These are phyloP conservation scores for Talaromyces sp. DNA, from an alignment of 2,329 filamentous ascomycete species.

Conservation along the genomic window DNA sequence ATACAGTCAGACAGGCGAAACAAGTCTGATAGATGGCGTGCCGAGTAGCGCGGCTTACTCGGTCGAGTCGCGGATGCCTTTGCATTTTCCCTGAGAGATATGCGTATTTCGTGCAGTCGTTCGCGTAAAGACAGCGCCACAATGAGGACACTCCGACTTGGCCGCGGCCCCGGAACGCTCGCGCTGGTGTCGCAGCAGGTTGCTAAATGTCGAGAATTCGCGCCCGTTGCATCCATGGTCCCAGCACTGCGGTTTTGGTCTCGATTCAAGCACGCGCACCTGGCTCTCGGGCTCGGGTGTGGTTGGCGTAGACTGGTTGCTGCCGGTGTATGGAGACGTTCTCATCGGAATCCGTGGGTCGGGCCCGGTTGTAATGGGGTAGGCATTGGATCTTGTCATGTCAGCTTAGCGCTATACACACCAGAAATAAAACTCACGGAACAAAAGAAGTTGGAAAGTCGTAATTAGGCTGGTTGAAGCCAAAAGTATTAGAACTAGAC, in stretches of 20 bases:
- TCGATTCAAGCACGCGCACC: slow-evolving; percentile 66
- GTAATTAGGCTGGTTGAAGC: slow-evolving; percentile 28
- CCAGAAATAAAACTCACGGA: slow-evolving; percentile 18
- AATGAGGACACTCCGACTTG: slow-evolving; percentile 85
- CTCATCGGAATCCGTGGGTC: slow-evolving; percentile 1
- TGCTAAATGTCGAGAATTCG: slow-evolving; percentile 95
- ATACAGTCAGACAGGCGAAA: neutral
- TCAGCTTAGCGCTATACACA: neutral
- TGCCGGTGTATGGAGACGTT: slow-evolving; percentile 15
- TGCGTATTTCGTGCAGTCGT: slow-evolving; percentile 87
- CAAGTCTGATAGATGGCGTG: neutral
- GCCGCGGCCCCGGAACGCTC: slow-evolving; percentile 89
- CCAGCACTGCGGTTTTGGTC: slow-evolving; percentile 94
- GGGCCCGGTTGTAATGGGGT: slow-evolving; percentile 2
- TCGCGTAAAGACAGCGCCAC: slow-evolving; percentile 86
- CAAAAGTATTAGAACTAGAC: slow-evolving; percentile 25
- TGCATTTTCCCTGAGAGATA: slow-evolving; percentile 83
- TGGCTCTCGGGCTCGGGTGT: slow-evolving; percentile 39
- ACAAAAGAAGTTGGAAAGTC: slow-evolving; percentile 26
- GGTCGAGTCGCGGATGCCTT: slow-evolving; percentile 43
- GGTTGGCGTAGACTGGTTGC: slow-evolving; percentile 1
- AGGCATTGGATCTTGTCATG: slow-evolving; percentile 7
- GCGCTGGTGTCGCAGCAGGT: slow-evolving; percentile 82
- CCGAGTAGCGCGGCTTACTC: slow-evolving; percentile 6
- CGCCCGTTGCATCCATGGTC: slow-evolving; percentile 95